Conservation (phyloP, 2,329 filamentous ascomycete species). For the Nemania diffusa region DNA sequence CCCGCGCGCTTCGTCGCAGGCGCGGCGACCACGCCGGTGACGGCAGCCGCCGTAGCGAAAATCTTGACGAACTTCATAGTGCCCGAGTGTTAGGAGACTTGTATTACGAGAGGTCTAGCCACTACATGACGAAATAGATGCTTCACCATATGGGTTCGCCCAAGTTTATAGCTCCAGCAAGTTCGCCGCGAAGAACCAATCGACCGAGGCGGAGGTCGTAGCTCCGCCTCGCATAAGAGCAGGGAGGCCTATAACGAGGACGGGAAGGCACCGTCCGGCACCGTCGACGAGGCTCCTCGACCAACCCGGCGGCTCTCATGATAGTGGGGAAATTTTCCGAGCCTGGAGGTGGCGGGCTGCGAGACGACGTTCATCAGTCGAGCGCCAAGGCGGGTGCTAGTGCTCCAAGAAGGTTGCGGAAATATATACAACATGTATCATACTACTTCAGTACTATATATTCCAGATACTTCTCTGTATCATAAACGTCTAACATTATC, state of each 20-base stretch:
- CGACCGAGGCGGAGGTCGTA: conserved; percentile 40
- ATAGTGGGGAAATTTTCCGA: background rate
- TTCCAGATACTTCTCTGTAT: background rate
- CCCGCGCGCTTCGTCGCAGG: conserved; percentile 50
- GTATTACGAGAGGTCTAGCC: background rate
- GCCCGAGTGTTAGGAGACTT: conserved; percentile 5
- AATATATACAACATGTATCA: background rate
- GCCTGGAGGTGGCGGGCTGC: background rate
- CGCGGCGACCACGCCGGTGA: conserved; percentile 48
- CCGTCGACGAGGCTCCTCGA: conserved; percentile 24
- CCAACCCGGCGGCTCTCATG: background rate
- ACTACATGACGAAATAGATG: background rate
- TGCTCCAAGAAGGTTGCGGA: conserved; percentile 7
- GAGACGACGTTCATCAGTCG: background rate
- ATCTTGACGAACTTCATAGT: conserved; percentile 51
- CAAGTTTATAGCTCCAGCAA: conserved; percentile 19
- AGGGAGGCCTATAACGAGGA: conserved; percentile 34
- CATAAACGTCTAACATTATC: background rate
- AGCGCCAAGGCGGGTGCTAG: conserved; percentile 18
- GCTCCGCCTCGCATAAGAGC: conserved; percentile 43
- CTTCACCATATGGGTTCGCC: background rate
- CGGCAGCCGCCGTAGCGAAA: conserved; percentile 46
- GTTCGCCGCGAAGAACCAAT: background rate
- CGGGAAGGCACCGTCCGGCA: background rate
- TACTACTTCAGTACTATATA: background rate